Base-by-base conservation (phyloP, 129 eudicot species). In the Sambucus nigra region DNA sequence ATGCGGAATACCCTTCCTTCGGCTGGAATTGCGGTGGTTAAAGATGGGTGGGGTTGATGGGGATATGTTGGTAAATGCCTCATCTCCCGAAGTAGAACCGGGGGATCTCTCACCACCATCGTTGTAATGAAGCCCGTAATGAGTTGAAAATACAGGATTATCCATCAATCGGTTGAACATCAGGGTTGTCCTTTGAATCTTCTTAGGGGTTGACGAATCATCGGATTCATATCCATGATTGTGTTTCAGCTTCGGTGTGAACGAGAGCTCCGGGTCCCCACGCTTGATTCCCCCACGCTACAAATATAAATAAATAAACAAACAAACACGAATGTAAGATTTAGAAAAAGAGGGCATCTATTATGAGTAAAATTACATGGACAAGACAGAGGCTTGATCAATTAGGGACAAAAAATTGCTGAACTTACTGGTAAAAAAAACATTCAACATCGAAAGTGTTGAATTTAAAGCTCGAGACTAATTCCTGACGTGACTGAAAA, bases 1-100 rank as follows among this genome's bases (percentile, higher is more conserved):
- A 26, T 76, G 92, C 11, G 95, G 95, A 28, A 78, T 71, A 48
- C 95, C 95, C 78, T 86, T 86, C 45, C 95, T 78, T 64, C 91
- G 32, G 50, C 80, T 84, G 0, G 95, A 72, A 48, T 85, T 86
- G 4, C 68, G 48, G 51, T 75, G 87, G 57, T 73, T 72, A 80
- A 33, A 74, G 28, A 75, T 55, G 0, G 95, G 95, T 5, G 95
- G 87, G 12, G 92, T 86, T 4, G 65, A 76, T 0, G 95, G 95
- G 17, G 95, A 86, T 24, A 81, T 69, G n/a, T 27, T 62, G 56
- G 26, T 61, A 14, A 7, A 0, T 23, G 63, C 63, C 18, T 74
- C 82, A 17, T 85, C 83, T 31, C 84, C 94, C 0, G 77, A 76
- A 5, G 64, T 70, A 11, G 83, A 76, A 31, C 66, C 59, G 0